Conservation (phyloP, 768 basidiomycete genomes). For the Fistulinella prunicolor region DNA sequence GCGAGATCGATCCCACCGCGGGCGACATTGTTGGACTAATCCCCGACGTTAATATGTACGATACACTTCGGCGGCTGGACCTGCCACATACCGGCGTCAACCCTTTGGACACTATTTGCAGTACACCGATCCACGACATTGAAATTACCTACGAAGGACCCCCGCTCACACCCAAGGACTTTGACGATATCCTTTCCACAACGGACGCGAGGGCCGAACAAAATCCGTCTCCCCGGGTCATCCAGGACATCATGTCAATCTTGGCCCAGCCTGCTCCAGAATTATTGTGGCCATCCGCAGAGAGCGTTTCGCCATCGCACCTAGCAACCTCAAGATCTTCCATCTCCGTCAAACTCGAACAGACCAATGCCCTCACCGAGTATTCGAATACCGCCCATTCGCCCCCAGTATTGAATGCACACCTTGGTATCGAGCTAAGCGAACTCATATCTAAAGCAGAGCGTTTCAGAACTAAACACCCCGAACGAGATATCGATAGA, state of each 20-base stretch:
- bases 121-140: not conserved
- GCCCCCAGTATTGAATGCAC: slow-evolving; percentile 62
- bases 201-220: slow-evolving; percentile 3
- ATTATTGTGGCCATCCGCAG: slow-evolving; percentile 3
- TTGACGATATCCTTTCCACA: not conserved
- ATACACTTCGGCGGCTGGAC: slow-evolving; percentile 16
- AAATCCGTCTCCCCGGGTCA: slow-evolving; percentile 27
- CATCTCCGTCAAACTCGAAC: too few species aligned
- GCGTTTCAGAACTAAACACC: slow-evolving; percentile 51
- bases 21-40: slow-evolving; percentile 24
- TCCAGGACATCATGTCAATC: slow-evolving; percentile 33
- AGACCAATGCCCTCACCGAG: not conserved
- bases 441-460: slow-evolving; percentile 56
- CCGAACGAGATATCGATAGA: slow-evolving; percentile 59
- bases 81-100: slow-evolving; percentile 33
- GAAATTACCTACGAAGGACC: slow-evolving; percentile 1
- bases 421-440: slow-evolving; percentile 53
- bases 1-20: slow-evolving; percentile 8
- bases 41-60: slow-evolving; percentile 37
- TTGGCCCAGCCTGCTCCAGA: slow-evolving; percentile 19
- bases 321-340: too few species aligned
- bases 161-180: not conserved
- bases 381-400: slow-evolving; percentile 3
- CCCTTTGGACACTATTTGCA: slow-evolving; percentile 37
- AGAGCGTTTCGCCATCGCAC: not conserved